A percentile compares a stretch with the other conserved stretches of the same genome.
These are phyloP conservation scores for Trametes hirsuta DNA, from an alignment of 1,284 basidiomycete species.

Conservation along the genomic window DNA sequence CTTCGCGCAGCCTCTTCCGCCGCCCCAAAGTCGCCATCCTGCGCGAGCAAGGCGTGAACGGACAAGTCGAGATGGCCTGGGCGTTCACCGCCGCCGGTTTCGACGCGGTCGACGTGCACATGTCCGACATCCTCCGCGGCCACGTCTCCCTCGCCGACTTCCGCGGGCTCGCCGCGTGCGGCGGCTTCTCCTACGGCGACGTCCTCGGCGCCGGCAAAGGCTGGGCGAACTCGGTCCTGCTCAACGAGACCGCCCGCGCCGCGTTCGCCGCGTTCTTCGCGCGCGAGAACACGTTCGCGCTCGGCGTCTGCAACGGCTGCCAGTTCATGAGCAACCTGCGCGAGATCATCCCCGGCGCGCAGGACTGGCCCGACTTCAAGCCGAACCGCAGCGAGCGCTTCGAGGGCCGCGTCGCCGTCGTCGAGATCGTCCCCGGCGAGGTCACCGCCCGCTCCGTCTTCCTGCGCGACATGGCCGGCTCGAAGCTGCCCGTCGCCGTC, in stretches of 20 bases:
- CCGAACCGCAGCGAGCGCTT: conserved; percentile 89
- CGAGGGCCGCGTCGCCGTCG: conserved; percentile 84
- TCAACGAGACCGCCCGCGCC: conserved; percentile 72
- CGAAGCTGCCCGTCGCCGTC: conserved; percentile 88
- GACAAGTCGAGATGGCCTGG: conserved; percentile 99
- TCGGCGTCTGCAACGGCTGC: conserved; percentile 98
- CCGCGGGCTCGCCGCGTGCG: conserved; percentile 92
- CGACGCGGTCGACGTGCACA: conserved; percentile 94
- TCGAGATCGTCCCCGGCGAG: conserved; percentile 70
- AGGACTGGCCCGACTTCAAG: conserved; percentile 91
- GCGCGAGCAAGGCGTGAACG: conserved; percentile 98
- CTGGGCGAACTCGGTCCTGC: conserved; percentile 93
- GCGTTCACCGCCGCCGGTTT: conserved; percentile 94
- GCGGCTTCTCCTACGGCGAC: conserved; percentile 98
- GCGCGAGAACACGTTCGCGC: conserved; percentile 80
- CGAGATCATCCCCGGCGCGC: conserved; percentile 87
- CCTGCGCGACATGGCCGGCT: conserved; percentile 86
- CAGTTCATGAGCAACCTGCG: conserved; percentile 92
- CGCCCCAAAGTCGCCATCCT: conserved; percentile 94
- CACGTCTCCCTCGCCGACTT: conserved; percentile 68
- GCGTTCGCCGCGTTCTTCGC: conserved; percentile 87
- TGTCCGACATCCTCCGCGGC: conserved; percentile 93
- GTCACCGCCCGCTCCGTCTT: conserved; percentile 76
- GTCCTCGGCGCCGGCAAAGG: conserved; percentile 97
- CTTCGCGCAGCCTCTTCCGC: conserved; percentile 40